Conservation (phyloP, 441 rosid genomes). For the Geranium incanum region DNA sequence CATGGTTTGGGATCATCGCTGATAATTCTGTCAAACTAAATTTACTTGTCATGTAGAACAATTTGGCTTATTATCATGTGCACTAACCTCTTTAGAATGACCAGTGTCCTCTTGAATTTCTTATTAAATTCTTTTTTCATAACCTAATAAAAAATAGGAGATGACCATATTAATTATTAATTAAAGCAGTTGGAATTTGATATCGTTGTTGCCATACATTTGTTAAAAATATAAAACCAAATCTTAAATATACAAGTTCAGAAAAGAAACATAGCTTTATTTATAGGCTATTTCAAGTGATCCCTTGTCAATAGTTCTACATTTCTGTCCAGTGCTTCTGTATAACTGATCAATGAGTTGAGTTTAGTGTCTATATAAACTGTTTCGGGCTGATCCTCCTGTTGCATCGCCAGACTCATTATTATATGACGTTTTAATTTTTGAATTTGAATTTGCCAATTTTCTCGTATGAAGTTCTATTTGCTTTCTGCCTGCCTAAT, state of each 20-base stretch:
- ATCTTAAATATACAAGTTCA: neutral
- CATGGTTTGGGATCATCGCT: neutral
- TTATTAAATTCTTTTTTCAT: too few species aligned
- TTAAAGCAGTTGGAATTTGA: neutral
- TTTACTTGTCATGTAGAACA: neutral
- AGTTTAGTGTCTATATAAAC: neutral
- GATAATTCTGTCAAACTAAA: neutral
- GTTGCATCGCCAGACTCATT: neutral
- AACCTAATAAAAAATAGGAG: neutral
- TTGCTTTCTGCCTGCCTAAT: neutral
- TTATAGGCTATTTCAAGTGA: too few species aligned
- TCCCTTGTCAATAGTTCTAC: too few species aligned
- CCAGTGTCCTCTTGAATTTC: neutral
- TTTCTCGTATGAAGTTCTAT: neutral
- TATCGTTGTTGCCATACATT: neutral
- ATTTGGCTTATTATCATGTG: neutral
- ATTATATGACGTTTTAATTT: too few species aligned
- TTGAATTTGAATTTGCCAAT: too few species aligned
- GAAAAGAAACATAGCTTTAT: neutral
- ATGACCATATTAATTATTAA: neutral
- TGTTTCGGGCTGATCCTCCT: neutral
- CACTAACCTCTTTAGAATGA: neutral
- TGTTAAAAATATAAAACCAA: neutral
- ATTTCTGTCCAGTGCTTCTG: neutral
- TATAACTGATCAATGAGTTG: neutral